phyloP scores from a whole-genome alignment of 2,329 filamentous ascomycete genomes.

The Coniochaeta sp. region DNA sequence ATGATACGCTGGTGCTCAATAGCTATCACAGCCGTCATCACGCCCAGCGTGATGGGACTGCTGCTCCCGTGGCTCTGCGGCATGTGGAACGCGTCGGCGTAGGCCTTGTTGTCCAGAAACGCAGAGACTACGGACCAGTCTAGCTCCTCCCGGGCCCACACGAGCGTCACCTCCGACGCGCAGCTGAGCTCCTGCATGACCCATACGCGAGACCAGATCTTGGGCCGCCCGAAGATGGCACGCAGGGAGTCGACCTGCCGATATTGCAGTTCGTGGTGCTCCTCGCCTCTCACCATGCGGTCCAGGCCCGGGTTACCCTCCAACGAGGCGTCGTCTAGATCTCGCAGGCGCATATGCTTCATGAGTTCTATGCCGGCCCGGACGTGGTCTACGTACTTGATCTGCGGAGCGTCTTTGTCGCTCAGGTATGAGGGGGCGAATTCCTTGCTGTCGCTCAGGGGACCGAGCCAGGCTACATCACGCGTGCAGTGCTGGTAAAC shows the following conservation, averaged over 20 bases:
- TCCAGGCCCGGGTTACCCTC: not conserved
- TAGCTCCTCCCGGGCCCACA: conserved; percentile 1
- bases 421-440: not conserved
- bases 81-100: conserved; percentile 7
- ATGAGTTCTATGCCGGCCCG: not conserved
- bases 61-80: not conserved
- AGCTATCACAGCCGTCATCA: not conserved
- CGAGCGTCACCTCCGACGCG: conserved; percentile 6
- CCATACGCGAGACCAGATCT: conserved; percentile 9
- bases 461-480: conserved; percentile 6
- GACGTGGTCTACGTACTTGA: not conserved
- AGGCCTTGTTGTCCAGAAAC: conserved; percentile 4
- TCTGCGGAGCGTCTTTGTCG: not conserved
- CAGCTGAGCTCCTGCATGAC: conserved; percentile 10
- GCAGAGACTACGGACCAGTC: conserved; percentile 7
- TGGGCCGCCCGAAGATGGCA: not conserved
- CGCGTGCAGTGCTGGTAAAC: conserved; percentile 15
- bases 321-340: not conserved
- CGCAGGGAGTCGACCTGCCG: not conserved
- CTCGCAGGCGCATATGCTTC: not conserved
- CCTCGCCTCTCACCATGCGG: not conserved
- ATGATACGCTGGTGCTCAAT: conserved; percentile 7
- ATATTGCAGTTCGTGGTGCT: not conserved
- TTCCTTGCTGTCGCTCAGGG: not conserved
- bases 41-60: not conserved